Conservation (phyloP, 1,284 basidiomycete species). For the Cutaneotrichosporon spelunceum region DNA sequence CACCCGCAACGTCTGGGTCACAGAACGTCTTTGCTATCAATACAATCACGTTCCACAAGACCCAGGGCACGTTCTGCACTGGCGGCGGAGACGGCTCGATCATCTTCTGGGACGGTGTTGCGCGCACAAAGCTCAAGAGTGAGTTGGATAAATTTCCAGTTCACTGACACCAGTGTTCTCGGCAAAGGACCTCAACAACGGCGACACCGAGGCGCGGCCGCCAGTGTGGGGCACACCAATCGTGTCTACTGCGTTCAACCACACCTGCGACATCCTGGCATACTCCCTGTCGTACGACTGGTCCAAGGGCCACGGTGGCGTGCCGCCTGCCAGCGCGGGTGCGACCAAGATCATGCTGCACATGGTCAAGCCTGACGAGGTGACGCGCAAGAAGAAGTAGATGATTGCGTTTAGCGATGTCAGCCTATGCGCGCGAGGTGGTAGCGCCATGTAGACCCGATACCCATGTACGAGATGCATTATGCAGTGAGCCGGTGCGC, state of each 20-base stretch:
- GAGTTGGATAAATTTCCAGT: conserved; percentile 35
- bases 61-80: conserved; percentile 90
- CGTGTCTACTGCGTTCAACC: conserved; percentile 72
- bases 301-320: conserved; percentile 83
- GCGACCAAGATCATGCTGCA: conserved; percentile 75
- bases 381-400: conserved; percentile 56
- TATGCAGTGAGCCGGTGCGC: background rate
- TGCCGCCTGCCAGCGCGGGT: conserved; percentile 63
- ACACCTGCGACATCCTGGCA: conserved; percentile 79
- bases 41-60: conserved; percentile 84
- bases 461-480: conserved; percentile 7
- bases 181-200: conserved; percentile 64
- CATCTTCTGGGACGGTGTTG: conserved; percentile 55
- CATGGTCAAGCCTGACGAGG: conserved; percentile 82
- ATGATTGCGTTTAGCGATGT: background rate
- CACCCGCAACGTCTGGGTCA: conserved; percentile 46
- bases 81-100: conserved; percentile 62
- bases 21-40: conserved; percentile 88
- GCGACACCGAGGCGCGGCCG: conserved; percentile 63
- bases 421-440: background rate
- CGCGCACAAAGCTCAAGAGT: conserved; percentile 82
- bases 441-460: background rate
- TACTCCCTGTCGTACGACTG: conserved; percentile 87
- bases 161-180: conserved; percentile 27
- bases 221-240: conserved; percentile 42